Percentiles rank a stretch among this genome's conserved stretches.
Conservation (phyloP, 2,329 filamentous ascomycete genomes). For the Verticillium longisporum region DNA sequence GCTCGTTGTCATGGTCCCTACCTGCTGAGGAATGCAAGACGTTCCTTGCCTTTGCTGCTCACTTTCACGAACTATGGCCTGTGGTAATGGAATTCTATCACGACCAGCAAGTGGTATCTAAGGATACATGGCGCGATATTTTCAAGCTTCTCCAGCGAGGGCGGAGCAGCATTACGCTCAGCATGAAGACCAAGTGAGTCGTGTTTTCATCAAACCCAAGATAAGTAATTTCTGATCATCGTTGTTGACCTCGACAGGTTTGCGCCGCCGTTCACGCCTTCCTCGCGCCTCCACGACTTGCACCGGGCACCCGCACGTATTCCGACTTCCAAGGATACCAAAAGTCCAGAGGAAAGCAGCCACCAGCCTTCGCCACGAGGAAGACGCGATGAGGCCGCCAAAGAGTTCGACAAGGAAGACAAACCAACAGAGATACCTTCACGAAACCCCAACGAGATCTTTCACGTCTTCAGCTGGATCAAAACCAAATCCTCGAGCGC, state of each 20-base stretch:
- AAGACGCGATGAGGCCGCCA: background rate
- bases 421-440: background rate
- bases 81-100: conserved; percentile 26
- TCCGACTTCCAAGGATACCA: background rate
- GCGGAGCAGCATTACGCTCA: conserved; percentile 15
- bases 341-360: background rate
- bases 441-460: background rate
- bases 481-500: background rate
- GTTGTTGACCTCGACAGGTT: background rate
- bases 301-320: background rate
- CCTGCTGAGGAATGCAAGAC: conserved; percentile 30
- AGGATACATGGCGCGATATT: conserved; percentile 9
- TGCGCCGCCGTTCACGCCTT: conserved; percentile 5
- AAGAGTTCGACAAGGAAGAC: background rate
- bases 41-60: conserved; percentile 35
- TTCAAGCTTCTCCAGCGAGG: conserved; percentile 4
- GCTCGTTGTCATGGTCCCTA: conserved; percentile 30
- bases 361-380: background rate
- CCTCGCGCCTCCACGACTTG: background rate
- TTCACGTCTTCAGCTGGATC: conserved; percentile 11
- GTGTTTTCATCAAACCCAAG: too few species aligned
- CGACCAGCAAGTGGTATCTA: conserved; percentile 21
- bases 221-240: background rate
- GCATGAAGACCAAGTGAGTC: conserved; percentile 8
- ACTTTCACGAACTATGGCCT: conserved; percentile 37